phyloP scores from a whole-genome alignment of 306 rosid genomes.

The Rubus parviflorus region DNA sequence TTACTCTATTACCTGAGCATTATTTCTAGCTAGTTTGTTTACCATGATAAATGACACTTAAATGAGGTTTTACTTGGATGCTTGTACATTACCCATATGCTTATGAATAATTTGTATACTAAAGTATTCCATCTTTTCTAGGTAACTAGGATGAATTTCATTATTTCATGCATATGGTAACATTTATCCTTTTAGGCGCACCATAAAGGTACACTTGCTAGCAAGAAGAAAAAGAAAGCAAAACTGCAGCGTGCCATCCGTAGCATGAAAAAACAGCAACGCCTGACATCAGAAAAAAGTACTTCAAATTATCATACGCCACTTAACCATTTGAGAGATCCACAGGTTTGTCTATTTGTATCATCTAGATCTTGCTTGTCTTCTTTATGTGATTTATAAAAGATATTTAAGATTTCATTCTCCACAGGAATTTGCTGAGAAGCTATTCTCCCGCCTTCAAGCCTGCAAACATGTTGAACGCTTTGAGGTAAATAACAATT shows the following conservation, averaged over 20 bases:
- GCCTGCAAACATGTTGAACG: constrained; percentile 47
- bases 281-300: constrained; percentile 53
- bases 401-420: constrained; percentile 22
- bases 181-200: constrained; percentile 52
- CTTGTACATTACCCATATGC: neutral
- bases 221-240: constrained; percentile 88
- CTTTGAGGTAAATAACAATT: constrained; percentile 61
- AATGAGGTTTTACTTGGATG: neutral
- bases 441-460: constrained; percentile 68
- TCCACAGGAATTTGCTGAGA: constrained; percentile 85
- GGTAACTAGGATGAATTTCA: neutral
- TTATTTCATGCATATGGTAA: neutral
- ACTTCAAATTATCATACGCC: constrained; percentile 66
- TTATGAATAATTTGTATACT: neutral
- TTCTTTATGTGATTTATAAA: constrained; percentile 12
- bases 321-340: constrained; percentile 78
- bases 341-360: constrained; percentile 61
- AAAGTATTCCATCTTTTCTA: neutral
- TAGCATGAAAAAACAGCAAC: constrained; percentile 74
- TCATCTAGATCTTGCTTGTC: constrained; percentile 2
- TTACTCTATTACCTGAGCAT: neutral
- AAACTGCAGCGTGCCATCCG: constrained; percentile 77
- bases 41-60: neutral
- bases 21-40: neutral
- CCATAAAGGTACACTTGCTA: constrained; percentile 80